These are phyloP conservation scores for Starmerella stigmatis DNA, from an alignment of 805 yeast species.

Conservation along the genomic window DNA sequence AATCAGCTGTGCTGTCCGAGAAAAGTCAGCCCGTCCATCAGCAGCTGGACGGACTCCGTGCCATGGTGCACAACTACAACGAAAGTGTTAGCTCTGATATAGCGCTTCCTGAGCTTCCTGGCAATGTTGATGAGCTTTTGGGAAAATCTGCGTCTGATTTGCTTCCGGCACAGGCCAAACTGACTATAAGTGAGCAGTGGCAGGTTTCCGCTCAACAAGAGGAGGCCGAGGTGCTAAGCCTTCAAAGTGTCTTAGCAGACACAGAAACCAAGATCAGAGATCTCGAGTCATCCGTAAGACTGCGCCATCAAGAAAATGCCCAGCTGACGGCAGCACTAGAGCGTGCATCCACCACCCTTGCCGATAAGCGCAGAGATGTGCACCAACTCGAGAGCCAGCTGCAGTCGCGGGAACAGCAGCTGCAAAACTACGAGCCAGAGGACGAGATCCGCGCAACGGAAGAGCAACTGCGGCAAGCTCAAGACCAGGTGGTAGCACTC, in stretches of 20 bases:
- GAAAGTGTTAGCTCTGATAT: not conserved
- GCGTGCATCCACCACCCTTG: not conserved
- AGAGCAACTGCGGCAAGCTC: not conserved
- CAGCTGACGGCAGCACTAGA: not conserved
- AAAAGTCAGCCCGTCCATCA: not conserved
- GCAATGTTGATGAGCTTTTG: not conserved
- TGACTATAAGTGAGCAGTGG: not conserved
- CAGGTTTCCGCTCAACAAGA: not conserved
- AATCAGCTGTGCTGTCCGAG: not conserved
- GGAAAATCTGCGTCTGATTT: slow-evolving; percentile 1
- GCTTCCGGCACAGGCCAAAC: not conserved
- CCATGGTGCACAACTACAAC: not conserved
- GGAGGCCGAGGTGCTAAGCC: not conserved
- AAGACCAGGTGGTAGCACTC: not conserved
- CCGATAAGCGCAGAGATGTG: not conserved
- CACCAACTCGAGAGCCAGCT: not conserved
- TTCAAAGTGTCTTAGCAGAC: not conserved
- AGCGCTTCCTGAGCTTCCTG: not conserved
- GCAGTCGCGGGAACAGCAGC: not conserved
- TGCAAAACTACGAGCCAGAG: not conserved
- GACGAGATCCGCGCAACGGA: not conserved
- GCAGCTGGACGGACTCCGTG: not conserved
- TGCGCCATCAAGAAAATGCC: not conserved
- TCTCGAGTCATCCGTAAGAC: not conserved
- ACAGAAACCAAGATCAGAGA: not conserved